Evolutionary conservation across 768 basidiomycete genomes (phyloP).

Genomic region (Asterophora lycoperdoides): DNA sequence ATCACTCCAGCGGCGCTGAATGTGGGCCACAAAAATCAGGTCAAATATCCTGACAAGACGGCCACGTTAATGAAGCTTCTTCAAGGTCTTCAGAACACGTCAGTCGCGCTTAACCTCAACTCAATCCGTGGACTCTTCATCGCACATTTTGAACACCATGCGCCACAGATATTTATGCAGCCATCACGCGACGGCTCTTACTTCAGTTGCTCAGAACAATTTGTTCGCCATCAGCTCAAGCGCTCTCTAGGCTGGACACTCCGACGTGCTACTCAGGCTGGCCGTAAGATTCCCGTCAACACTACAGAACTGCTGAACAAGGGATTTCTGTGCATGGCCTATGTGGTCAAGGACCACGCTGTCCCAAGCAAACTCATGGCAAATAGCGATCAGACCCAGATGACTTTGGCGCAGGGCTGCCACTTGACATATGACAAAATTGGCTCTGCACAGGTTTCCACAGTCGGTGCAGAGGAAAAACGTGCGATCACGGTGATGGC

Average conservation of each 20-base stretch:
- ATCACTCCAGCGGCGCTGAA: neutral
- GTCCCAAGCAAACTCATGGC: conserved; percentile 25
- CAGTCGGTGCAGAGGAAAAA: neutral
- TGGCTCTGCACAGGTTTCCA: neutral
- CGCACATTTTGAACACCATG: neutral
- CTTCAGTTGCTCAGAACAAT: neutral
- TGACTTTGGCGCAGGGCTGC: conserved; percentile 20
- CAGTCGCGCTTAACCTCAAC: neutral
- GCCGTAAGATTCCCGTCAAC: neutral
- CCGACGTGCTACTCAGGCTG: neutral
- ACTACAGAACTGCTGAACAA: neutral
- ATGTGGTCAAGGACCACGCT: conserved; percentile 15
- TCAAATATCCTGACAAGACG: too few species aligned
- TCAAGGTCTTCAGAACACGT: neutral
- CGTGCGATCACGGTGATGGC: conserved; percentile 23
- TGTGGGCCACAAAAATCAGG: neutral
- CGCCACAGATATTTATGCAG: conserved; percentile 10
- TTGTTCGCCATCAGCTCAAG: neutral
- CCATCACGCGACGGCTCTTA: conserved; percentile 18
- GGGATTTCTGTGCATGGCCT: neutral
- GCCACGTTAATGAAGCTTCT: neutral
- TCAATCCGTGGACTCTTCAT: neutral
- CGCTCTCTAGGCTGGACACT: neutral
- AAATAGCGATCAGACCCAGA: conserved; percentile 36
- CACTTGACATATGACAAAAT: neutral